A percentile compares a stretch with the other conserved stretches of the same genome.
phyloP scores from a whole-genome alignment of 441 rosid species.

The Jatropha podagrica region DNA sequence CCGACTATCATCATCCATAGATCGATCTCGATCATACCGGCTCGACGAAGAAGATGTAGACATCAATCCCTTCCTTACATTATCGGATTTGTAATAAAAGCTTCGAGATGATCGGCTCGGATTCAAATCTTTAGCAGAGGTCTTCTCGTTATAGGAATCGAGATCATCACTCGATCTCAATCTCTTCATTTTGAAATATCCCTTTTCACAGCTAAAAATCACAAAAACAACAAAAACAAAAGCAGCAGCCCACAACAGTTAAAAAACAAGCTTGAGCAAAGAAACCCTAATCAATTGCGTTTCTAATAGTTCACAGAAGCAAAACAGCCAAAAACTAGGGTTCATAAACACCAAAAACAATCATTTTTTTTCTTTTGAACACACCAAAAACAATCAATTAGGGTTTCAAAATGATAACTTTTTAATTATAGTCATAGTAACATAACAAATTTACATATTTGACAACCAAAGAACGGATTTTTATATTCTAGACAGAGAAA shows the following conservation, averaged over 20 bases:
- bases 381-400: neutral
- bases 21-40: slow-evolving; percentile 69
- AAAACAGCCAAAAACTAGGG: neutral
- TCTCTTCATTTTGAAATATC: slow-evolving; percentile 56
- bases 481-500: neutral
- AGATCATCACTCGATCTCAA: slow-evolving; percentile 87
- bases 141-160: slow-evolving; percentile 58
- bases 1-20: slow-evolving; percentile 46
- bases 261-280: neutral
- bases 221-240: slow-evolving; percentile 2
- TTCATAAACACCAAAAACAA: neutral
- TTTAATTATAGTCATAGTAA: too few relatives aligned
- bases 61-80: slow-evolving; percentile 50
- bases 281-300: slow-evolving; percentile 27
- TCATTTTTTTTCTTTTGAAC: neutral
- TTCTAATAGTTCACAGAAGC: neutral
- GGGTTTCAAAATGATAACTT: neutral
- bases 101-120: slow-evolving; percentile 50
- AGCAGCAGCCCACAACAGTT: neutral
- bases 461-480: neutral
- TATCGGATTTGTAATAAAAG: slow-evolving; percentile 59
- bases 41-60: slow-evolving; percentile 50
- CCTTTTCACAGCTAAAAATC: neutral
- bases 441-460: neutral
- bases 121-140: slow-evolving; percentile 41